These are phyloP conservation scores for Mrakia blollopis DNA, from an alignment of 768 basidiomycete genomes.

Conservation along the genomic window DNA sequence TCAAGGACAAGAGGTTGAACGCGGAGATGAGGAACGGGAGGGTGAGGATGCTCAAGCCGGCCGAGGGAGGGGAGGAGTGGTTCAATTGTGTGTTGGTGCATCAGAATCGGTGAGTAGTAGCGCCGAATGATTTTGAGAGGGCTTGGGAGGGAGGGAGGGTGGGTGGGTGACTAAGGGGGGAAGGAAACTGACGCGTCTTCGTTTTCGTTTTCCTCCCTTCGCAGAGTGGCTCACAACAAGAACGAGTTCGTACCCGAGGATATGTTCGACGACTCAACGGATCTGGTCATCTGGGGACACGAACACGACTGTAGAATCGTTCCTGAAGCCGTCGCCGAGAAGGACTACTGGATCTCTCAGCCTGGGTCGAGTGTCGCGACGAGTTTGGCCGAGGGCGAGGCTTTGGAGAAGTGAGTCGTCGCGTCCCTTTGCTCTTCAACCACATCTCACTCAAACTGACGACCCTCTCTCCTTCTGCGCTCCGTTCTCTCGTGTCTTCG, in stretches of 20 bases:
- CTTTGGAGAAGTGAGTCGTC: slow-evolving; percentile 70
- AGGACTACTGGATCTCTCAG: slow-evolving; percentile 85
- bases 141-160: no score
- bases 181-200: background rate
- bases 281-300: slow-evolving; percentile 96
- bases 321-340: slow-evolving; percentile 85
- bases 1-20: slow-evolving; percentile 94
- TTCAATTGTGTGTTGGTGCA: slow-evolving; percentile 91
- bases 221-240: slow-evolving; percentile 80
- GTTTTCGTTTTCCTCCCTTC: background rate
- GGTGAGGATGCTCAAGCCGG: slow-evolving; percentile 92
- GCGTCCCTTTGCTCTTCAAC: background rate
- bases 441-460: slow-evolving; percentile 4
- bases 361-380: slow-evolving; percentile 95
- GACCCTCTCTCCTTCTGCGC: background rate
- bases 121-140: no score
- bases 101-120: slow-evolving; percentile 74
- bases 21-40: slow-evolving; percentile 89
- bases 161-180: no score
- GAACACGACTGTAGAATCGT: slow-evolving; percentile 94
- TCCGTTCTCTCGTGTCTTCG: background rate
- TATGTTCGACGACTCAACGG: slow-evolving; percentile 91
- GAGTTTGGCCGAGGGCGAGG: slow-evolving; percentile 86
- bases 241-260: slow-evolving; percentile 93
- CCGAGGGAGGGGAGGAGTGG: slow-evolving; percentile 77